These are phyloP conservation scores for Suillus lakei DNA, from an alignment of 768 basidiomycete genomes.

Conservation along the genomic window DNA sequence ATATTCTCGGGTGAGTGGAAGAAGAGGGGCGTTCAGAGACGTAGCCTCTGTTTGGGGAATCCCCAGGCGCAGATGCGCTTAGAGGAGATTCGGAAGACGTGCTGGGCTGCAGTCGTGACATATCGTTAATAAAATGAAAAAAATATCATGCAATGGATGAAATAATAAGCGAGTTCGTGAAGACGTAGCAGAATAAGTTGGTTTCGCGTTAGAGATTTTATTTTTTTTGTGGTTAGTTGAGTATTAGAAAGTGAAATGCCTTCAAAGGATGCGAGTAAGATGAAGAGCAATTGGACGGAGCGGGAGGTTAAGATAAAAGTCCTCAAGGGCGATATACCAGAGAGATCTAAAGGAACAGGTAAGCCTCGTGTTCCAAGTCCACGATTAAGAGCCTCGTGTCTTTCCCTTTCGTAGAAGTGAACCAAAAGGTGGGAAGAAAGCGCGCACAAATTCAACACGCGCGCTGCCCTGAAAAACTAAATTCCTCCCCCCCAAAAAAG, in stretches of 20 bases:
- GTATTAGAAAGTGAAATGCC: conserved; percentile 22
- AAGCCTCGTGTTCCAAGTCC: conserved; percentile 50
- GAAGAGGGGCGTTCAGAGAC: conserved; percentile 40
- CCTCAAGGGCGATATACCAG: not conserved
- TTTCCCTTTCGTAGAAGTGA: conserved; percentile 44
- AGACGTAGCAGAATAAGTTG: conserved; percentile 27
- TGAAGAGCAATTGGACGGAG: conserved; percentile 21
- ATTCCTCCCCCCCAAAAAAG: conserved; percentile 35
- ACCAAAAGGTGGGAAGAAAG: conserved; percentile 32
- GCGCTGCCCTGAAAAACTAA: conserved; percentile 38
- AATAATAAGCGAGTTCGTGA: conserved; percentile 35
- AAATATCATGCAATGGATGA: conserved; percentile 32
- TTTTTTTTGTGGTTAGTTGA: conserved; percentile 25
- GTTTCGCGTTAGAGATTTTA: conserved; percentile 39
- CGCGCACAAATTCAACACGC: conserved; percentile 31
- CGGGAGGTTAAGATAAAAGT: conserved; percentile 26
- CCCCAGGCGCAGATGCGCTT: conserved; percentile 28
- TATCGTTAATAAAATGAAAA: conserved; percentile 37
- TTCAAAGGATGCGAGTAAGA: conserved; percentile 20
- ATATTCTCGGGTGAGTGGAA: conserved; percentile 37
- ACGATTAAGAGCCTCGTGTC: conserved; percentile 52
- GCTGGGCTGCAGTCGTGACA: conserved; percentile 40
- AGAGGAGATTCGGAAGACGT: conserved; percentile 35
- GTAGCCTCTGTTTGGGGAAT: conserved; percentile 32
- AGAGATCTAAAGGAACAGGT: conserved; percentile 29